Evolutionary conservation across 2,329 filamentous ascomycete genomes (phyloP).

Genomic region (Alternaria brassicae): DNA sequence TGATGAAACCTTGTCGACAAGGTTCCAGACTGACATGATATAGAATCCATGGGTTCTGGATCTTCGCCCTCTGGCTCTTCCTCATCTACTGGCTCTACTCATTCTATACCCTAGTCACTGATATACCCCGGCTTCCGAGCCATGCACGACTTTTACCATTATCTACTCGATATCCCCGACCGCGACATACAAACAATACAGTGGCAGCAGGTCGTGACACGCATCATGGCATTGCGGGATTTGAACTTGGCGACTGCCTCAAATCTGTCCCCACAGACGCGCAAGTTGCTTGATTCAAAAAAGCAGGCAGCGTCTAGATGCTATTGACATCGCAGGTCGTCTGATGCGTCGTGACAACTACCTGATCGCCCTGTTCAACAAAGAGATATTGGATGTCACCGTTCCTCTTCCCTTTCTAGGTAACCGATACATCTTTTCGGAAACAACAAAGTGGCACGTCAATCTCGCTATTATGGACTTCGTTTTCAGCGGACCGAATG

Average conservation of each 20-base stretch:
- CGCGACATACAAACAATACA: constrained; percentile 92
- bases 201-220: constrained; percentile 88
- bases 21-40: not conserved
- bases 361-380: constrained; percentile 95
- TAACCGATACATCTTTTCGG: constrained; percentile 82
- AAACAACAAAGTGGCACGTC: constrained; percentile 90
- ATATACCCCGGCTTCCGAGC: constrained; percentile 74
- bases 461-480: constrained; percentile 91
- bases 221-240: constrained; percentile 83
- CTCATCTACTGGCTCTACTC: constrained; percentile 86
- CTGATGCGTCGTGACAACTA: constrained; percentile 98
- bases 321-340: constrained; percentile 95
- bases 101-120: constrained; percentile 74
- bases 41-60: constrained; percentile 78
- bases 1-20: not conserved
- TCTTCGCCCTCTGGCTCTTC: constrained; percentile 81
- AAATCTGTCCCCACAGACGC: constrained; percentile 64
- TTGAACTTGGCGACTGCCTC: constrained; percentile 83
- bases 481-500: constrained; percentile 82
- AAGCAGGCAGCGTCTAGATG: constrained; percentile 92
- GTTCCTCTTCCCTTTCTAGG: constrained; percentile 84
- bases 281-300: constrained; percentile 78
- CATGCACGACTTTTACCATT: constrained; percentile 84
- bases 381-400: constrained; percentile 88
- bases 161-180: constrained; percentile 82